Conservation (phyloP, 1,284 basidiomycete species). For the Cutaneotrichosporon daszewskae region DNA sequence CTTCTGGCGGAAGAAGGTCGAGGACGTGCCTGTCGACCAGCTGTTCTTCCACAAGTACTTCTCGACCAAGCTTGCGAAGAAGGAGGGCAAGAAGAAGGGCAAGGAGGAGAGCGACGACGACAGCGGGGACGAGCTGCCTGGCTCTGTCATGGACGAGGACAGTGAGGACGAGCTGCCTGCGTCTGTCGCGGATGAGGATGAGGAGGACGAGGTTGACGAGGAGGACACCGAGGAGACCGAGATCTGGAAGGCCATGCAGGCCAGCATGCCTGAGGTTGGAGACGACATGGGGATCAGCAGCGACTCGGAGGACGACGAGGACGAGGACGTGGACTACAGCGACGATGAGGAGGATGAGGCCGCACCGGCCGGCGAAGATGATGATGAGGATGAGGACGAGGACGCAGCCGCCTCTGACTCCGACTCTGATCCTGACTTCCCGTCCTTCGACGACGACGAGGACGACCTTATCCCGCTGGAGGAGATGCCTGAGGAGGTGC, state of each 20-base stretch:
- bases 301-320: conserved; percentile 54
- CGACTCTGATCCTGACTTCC: conserved; percentile 21
- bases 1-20: conserved; percentile 68
- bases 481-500: conserved; percentile 47
- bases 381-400: conserved; percentile 20
- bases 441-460: conserved; percentile 45
- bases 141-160: conserved; percentile 14
- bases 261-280: conserved; percentile 59
- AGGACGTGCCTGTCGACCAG: conserved; percentile 83
- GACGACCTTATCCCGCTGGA: conserved; percentile 46
- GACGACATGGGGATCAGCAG: conserved; percentile 60
- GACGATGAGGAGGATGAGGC: conserved; percentile 46
- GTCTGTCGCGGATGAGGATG: conserved; percentile 30
- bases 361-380: conserved; percentile 33
- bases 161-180: conserved; percentile 17
- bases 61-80: conserved; percentile 53
- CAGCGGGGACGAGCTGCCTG: conserved; percentile 17
- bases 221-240: conserved; percentile 58
- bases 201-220: conserved; percentile 29
- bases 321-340: conserved; percentile 54
- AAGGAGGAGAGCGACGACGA: conserved; percentile 24
- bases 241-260: conserved; percentile 88
- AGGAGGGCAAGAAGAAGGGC: conserved; percentile 48
- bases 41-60: conserved; percentile 57
- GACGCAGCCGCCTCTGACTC: conserved; percentile 20